Evolutionary conservation across 2,329 filamentous ascomycete species (phyloP), one percentile per base, ranked within the genome.

Genomic region (Fusarium sp.): DNA sequence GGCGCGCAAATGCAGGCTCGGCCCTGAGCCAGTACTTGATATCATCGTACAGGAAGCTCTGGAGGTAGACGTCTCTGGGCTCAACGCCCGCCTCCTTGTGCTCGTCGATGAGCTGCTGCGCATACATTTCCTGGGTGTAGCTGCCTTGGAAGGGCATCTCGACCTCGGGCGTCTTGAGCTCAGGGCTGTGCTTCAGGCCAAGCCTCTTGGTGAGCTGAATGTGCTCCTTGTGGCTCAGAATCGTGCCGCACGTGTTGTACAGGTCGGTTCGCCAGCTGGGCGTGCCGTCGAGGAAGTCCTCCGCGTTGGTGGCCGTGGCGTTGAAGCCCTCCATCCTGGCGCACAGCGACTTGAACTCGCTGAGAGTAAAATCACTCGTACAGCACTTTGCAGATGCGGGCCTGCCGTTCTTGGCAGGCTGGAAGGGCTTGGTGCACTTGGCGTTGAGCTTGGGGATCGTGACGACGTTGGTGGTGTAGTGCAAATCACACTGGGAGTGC

Each of bases 311-410:
- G 31, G 86, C 88, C 41, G 77, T 80, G 62, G 79, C 73, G 68
- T 88, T 86, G 70, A 76, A 83, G 45, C 83, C 83, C 69, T 91
- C 88, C 86, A 89, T 90, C 76, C 90, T 90, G 68, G 82, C 83
- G 75, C 88, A 91, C 6, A 91, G 82, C 6, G 81, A 78, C 73
- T 86, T 84, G 79, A 85, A 90, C 74, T 91, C 89, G 41, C 79
- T 79, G 32, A 88, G 76, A 1, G 88, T 90, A 69, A 91, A 84
- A 70, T 91, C 89, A 66, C 82, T 86, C 3, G 88, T 90, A 79
- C 88, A 91, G 79, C 88, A 91, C 63, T 84, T 84, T 11, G 87
- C 88, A 14, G 76, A 79, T 2, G 88, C 88, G 1, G 78, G 69
- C 51, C 66, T 68, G 48, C 80, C 83, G 59, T 79, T 75, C 14